A percentile compares a stretch with the other conserved stretches of the same genome.
phyloP scores from a whole-genome alignment of 371 early-diverging fungal species.

The Rhizopus microsporus region DNA sequence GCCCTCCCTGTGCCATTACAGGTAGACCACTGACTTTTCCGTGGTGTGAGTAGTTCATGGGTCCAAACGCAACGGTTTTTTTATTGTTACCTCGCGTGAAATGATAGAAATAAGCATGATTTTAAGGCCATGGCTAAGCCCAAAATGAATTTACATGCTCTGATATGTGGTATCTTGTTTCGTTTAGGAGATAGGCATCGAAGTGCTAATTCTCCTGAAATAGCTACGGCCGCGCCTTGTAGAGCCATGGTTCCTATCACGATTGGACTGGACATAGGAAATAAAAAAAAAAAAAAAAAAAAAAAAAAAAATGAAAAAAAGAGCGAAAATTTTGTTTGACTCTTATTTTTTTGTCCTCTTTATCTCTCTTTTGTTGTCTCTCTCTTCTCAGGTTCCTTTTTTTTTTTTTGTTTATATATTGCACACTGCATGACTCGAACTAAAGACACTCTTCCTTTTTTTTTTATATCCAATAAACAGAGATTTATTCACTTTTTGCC shows the following conservation, averaged over 20 bases:
- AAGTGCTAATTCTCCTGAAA: slow-evolving; percentile 21
- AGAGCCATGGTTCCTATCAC: slow-evolving; percentile 25
- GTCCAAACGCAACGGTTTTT: neutral
- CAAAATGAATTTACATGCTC: slow-evolving; percentile 21
- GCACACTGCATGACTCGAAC: too few relatives aligned
- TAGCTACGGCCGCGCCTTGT: slow-evolving; percentile 24
- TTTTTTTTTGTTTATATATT: too few relatives aligned
- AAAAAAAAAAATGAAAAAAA: slow-evolving; percentile 1
- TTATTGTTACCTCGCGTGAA: slow-evolving; percentile 19
- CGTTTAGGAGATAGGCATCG: slow-evolving; percentile 17
- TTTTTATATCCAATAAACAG: too few relatives aligned
- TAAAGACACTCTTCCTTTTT: too few relatives aligned
- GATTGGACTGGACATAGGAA: slow-evolving; percentile 19
- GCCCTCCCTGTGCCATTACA: slow-evolving; percentile 24
- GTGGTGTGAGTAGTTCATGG: neutral
- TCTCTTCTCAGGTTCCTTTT: too few relatives aligned
- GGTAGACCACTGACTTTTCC: neutral
- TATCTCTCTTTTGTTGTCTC: neutral
- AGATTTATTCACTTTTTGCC: slow-evolving; percentile 32
- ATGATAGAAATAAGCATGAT: slow-evolving; percentile 19
- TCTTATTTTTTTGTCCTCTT: neutral
- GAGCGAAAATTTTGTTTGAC: neutral
- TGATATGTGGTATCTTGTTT: slow-evolving; percentile 15
- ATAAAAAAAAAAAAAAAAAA: neutral
- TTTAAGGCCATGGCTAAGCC: slow-evolving; percentile 26